Evolutionary conservation across 2,329 filamentous ascomycete species (phyloP).

Genomic region (Beauveria brongniartii): DNA sequence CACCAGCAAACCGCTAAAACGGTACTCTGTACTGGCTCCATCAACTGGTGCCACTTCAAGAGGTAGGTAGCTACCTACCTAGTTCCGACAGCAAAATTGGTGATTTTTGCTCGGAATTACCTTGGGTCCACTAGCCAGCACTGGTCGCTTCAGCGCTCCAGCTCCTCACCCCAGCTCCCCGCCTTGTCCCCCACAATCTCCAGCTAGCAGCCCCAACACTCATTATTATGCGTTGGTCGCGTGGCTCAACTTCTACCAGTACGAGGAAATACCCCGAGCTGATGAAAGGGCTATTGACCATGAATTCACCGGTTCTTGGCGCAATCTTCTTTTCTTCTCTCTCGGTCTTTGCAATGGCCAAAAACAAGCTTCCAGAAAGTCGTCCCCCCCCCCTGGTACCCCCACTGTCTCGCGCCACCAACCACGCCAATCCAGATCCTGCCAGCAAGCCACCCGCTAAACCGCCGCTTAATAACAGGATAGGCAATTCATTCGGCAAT

Average conservation of each 20-base stretch:
- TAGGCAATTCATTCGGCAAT: neutral
- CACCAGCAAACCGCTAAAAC: no score
- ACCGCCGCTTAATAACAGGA: neutral
- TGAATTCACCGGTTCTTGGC: neutral
- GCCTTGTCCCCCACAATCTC: slow-evolving; percentile 2
- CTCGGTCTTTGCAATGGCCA: neutral
- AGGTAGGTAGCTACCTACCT: no score
- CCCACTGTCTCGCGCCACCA: neutral
- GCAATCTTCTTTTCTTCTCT: neutral
- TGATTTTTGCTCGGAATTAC: no score
- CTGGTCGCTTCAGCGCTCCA: neutral
- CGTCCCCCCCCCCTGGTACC: neutral
- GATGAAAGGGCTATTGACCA: no score
- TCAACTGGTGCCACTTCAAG: no score
- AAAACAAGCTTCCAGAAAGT: neutral
- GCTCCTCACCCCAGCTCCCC: neutral
- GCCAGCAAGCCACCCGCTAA: neutral
- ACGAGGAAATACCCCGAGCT: neutral
- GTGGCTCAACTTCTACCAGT: neutral
- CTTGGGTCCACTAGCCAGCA: neutral
- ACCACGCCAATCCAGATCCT: neutral
- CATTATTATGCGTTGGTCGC: neutral
- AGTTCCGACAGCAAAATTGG: no score
- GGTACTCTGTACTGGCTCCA: no score
- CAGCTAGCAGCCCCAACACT: neutral